Base-by-base conservation (phyloP, 139 green algal species). In the Chlorella sp. region DNA sequence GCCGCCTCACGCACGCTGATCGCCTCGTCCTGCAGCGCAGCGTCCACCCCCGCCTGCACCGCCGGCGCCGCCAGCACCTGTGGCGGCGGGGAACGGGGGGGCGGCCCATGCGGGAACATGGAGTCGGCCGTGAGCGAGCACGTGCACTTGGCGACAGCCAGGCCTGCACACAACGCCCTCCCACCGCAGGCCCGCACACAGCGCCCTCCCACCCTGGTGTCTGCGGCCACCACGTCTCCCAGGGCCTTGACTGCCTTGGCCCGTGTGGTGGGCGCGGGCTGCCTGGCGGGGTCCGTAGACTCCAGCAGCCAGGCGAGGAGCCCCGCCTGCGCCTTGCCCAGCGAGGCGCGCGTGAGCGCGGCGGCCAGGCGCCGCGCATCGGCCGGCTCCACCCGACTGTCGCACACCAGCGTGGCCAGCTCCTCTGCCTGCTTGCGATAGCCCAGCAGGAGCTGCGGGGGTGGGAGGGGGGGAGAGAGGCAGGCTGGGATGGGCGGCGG, bases 1-100 rank as follows among this genome's bases (percentile, higher is more conserved):
- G 90, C 89, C 36, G 94, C 94, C 69, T 98, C 91, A 1, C 94
- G 83, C 45, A 97, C 94, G 11, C 79, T 87, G 19, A 94, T 85
- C n/a, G 89, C 82, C 48, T 97, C 91, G 81, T 98, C 94, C 64
- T 82, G 71, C 45, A 94, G 80, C 14, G 89, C 77, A 15, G 50
- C 56, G 12, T 86, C 83, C 61, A 93, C 80, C 8, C 80, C 85
- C 19, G 38, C 36, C 60, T 91, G 85, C 29, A 98, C 86, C 0
- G 84, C 76, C 2, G 74, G 25, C 60, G 86, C 33, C 5, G 58
- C 60, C 36, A 97, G 82, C 50, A 95, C 70, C 1, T 75, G n/a
- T n/a, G n/a, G n/a, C n/a, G n/a, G n/a, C n/a, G n/a, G n/a, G n/a
- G n/a, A n/a, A n/a, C n/a, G n/a, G n/a, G n/a, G n/a, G n/a, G n/a